A percentile compares a stretch with the other conserved stretches of the same genome.
phyloP scores from a whole-genome alignment of 331 rosid genomes.

The Quercus tomentella region DNA sequence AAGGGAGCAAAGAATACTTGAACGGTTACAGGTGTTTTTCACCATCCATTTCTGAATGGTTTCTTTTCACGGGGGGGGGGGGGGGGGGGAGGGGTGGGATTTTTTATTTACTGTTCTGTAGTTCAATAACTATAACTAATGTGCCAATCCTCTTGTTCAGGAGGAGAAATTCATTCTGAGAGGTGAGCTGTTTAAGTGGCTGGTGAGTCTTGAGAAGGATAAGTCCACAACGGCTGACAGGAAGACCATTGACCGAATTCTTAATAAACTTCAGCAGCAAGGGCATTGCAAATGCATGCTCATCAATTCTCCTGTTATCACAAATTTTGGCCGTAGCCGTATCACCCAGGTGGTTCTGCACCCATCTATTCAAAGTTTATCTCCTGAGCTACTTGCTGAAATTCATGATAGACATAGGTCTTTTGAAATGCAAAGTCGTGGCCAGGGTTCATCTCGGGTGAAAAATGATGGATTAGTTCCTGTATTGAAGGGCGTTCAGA shows the following conservation, averaged over 20 bases:
- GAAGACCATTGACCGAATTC: constrained; percentile 70
- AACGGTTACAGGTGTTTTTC: constrained; percentile 64
- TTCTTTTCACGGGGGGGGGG: background rate
- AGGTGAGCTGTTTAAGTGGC: constrained; percentile 74
- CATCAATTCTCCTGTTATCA: constrained; percentile 58
- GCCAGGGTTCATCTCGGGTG: constrained; percentile 41
- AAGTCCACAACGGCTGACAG: constrained; percentile 59
- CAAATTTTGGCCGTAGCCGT: constrained; percentile 62
- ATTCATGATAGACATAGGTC: constrained; percentile 70
- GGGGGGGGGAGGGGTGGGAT: background rate
- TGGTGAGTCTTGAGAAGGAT: constrained; percentile 68
- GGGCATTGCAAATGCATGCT: constrained; percentile 62
- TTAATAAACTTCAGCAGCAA: constrained; percentile 64
- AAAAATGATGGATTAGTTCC: constrained; percentile 58
- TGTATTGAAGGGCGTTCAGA: constrained; percentile 66
- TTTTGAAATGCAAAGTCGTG: constrained; percentile 63
- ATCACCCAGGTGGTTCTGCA: constrained; percentile 59
- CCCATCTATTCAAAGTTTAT: constrained; percentile 56
- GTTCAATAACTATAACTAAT: constrained; percentile 10
- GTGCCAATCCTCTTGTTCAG: constrained; percentile 32
- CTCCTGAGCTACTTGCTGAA: constrained; percentile 69
- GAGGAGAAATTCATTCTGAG: constrained; percentile 71
- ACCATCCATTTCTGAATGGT: constrained; percentile 6
- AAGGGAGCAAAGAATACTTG: constrained; percentile 79
- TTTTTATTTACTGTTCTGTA: constrained; percentile 11